phyloP scores from a whole-genome alignment of 2,329 filamentous ascomycete species.

The Aspergillus calidoustus region DNA sequence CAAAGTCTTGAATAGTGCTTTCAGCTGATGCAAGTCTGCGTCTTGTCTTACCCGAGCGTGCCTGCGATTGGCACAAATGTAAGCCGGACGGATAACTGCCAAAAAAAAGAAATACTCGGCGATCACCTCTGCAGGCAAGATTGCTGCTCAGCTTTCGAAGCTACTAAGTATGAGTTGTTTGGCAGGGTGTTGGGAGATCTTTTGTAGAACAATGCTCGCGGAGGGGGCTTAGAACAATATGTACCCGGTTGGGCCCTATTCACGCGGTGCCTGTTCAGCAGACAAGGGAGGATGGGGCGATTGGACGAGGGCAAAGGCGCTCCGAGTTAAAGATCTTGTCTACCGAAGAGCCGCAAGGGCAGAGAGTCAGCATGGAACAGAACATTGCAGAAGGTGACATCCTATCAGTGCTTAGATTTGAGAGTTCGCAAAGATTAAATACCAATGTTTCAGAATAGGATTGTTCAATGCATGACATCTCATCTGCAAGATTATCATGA shows the following conservation, averaged over 20 bases:
- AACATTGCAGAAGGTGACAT: neutral
- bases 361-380: neutral
- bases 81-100: constrained; percentile 12
- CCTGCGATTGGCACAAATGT: constrained; percentile 12
- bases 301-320: neutral
- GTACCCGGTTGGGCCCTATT: neutral
- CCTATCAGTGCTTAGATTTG: neutral
- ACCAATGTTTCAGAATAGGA: neutral
- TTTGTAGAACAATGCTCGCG: neutral
- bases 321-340: neutral
- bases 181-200: neutral
- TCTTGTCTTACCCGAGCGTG: constrained; percentile 26
- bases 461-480: neutral
- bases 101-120: constrained; percentile 1
- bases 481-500: neutral
- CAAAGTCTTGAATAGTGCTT: constrained; percentile 8
- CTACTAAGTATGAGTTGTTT: neutral
- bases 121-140: constrained; percentile 1
- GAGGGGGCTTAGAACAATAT: neutral
- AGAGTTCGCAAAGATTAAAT: neutral
- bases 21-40: constrained; percentile 30
- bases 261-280: neutral
- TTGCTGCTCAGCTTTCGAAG: neutral
- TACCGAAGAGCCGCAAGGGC: neutral
- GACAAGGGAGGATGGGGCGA: neutral